Base-by-base conservation (phyloP, 441 rosid species). In the Jatropha podagrica region DNA sequence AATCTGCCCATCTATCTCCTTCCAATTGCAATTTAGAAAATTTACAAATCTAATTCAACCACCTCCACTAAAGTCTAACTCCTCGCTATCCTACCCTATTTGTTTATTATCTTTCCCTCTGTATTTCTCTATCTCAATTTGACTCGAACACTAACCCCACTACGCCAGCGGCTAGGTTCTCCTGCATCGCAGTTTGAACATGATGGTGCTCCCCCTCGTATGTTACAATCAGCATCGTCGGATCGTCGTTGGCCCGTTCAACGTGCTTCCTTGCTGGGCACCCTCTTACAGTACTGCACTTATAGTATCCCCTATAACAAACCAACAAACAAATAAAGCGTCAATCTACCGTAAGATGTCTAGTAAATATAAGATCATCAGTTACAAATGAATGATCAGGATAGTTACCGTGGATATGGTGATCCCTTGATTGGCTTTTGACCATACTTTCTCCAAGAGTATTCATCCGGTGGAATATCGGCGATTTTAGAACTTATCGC, bases 381-480 rank as follows among this genome's bases (percentile, higher is more conserved):
- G 75, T 38, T n/a, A 17, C 42, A 14, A 55, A 26, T 12, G 23
- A 12, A 4, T 27, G 70, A 60, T 44, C 58, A 59, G 27, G 23
- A 54, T 70, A 60, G 72, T 81, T 90, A 93, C 99, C 98, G 86
- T 80, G 99, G 99, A 74, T 86, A 89, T 1, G 99, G 99, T 4
- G 99, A 94, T 17, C 98, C 97, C 65, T 94, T 96, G 85, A 96
- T 96, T 60, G 99, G 99, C 84, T 96, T 96, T 66, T 96, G 98
- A 15, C 99, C 98, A 78, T 95, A 95, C 82, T 95, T 95, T 72
- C 99, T 93, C 99, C 99, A 93, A 0, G 99, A 93, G 61, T 83
- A 88, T 71, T 93, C 99, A 79, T 96, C 99, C 27, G 95, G 81
- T 7, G 99, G 99, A 73, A 96, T 94, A 81, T 96, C 99, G 42